A percentile compares a stretch with the other conserved stretches of the same genome.
phyloP scores from a whole-genome alignment of 1,284 basidiomycete species.

The Pseudozyma tsukubaensis region DNA sequence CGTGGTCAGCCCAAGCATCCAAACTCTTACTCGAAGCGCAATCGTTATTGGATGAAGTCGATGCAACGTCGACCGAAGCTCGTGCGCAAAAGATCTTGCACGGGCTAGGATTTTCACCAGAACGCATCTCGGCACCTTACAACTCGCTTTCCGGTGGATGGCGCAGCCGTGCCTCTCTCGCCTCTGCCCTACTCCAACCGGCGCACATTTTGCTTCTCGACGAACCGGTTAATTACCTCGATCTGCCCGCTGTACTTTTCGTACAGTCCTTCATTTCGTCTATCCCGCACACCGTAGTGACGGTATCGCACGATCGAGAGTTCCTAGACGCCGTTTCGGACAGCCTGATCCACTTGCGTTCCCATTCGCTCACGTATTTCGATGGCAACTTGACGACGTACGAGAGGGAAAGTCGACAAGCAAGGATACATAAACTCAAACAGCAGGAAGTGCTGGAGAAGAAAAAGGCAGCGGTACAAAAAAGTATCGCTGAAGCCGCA shows the following conservation, averaged over 20 bases:
- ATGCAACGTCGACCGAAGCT: constrained; percentile 72
- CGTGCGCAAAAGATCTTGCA: constrained; percentile 75
- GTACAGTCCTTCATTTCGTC: constrained; percentile 74
- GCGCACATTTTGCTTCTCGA: constrained; percentile 71
- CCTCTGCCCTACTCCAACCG: constrained; percentile 70
- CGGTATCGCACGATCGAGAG: constrained; percentile 78
- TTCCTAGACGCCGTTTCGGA: constrained; percentile 77
- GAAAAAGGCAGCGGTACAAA: constrained; percentile 72
- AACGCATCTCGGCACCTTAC: constrained; percentile 73
- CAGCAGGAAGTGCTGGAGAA: constrained; percentile 74
- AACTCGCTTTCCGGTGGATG: constrained; percentile 77
- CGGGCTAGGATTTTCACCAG: constrained; percentile 76
- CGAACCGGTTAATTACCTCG: constrained; percentile 72
- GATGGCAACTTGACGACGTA: constrained; percentile 75
- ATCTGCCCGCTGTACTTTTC: constrained; percentile 69
- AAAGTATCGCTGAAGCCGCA: constrained; percentile 71
- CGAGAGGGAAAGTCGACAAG: constrained; percentile 73
- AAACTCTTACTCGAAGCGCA: constrained; percentile 68
- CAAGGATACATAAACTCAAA: constrained; percentile 72
- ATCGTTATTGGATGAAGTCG: constrained; percentile 64
- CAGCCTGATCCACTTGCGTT: constrained; percentile 77
- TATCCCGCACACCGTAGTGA: constrained; percentile 73
- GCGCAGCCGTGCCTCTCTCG: constrained; percentile 74
- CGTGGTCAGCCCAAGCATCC: constrained; percentile 60
- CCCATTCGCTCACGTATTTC: constrained; percentile 75